Evolutionary conservation across 75 land plant species (phyloP).

Genomic region (Picea sitchensis): DNA sequence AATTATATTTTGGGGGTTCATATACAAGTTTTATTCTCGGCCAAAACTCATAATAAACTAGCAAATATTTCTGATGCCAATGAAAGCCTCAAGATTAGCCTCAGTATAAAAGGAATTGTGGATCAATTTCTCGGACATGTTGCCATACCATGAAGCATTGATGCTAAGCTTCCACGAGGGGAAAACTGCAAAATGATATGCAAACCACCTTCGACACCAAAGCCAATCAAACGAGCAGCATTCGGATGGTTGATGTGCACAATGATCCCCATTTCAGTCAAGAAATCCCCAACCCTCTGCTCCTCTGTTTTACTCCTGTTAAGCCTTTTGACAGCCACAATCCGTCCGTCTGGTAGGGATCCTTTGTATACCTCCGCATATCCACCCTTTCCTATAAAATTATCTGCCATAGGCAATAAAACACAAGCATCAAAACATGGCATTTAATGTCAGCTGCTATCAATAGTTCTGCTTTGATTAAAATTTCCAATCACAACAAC

Average conservation of each 20-base stretch:
- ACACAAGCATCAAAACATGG: neutral
- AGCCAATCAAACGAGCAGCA: constrained; percentile 70
- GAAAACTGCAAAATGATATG: constrained; percentile 68
- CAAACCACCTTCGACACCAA: constrained; percentile 67
- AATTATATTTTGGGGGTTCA: neutral
- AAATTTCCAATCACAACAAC: neutral
- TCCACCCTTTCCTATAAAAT: constrained; percentile 88
- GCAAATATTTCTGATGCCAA: neutral
- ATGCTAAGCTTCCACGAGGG: constrained; percentile 77
- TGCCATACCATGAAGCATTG: constrained; percentile 64
- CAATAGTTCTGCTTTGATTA: neutral
- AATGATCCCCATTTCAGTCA: constrained; percentile 86
- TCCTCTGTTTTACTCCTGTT: constrained; percentile 49
- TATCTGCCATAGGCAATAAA: constrained; percentile 37
- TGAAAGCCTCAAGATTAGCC: neutral
- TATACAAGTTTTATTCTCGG: neutral
- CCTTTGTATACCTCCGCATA: constrained; percentile 88
- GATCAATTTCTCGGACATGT: neutral
- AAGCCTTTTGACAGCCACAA: constrained; percentile 86
- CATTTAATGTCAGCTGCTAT: neutral
- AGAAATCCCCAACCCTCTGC: constrained; percentile 50
- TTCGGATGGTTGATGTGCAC: constrained; percentile 83
- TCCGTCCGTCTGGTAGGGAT: constrained; percentile 49
- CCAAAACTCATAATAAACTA: neutral
- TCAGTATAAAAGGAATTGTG: neutral